Evolutionary conservation across 371 early-diverging fungal genomes (phyloP), one percentile per base, ranked within the genome.

Genomic region (Mortierella sp.): DNA sequence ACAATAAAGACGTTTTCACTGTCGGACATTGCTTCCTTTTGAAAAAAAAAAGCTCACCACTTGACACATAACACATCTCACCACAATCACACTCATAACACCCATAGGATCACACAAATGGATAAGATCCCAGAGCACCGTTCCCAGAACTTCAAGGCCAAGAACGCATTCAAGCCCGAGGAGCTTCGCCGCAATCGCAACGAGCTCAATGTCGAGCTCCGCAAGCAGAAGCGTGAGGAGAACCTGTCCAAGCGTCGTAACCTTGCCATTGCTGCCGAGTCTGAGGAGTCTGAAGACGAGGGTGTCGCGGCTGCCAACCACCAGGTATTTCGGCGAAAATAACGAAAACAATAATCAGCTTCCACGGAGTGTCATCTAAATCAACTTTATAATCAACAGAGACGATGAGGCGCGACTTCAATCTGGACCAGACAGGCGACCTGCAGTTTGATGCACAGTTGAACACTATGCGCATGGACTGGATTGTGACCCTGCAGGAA

Each of bases 141-240:
- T 66, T 91, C 92, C 68, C 89, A 87, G 73, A 90, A 92, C 52
- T 97, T 90, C 91, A 98, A 98, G 89, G 92, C 93, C 86, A 93
- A 94, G 81, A 93, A 94, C 69, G 89, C 91, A 70, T 92, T 97
- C 86, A 95, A 96, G 83, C 89, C 94, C 48, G 99, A 99, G 64
- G 98, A 99, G 85, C 87, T 97, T 47, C 92, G 98, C 72, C 94
- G 98, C 70, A 93, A 98, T 70, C 92, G 98, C 55, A 98, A 97
- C 79, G 98, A 97, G 72, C 93, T 93, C 63, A 93, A 95, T 61
- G 96, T 98, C 37, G 97, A 97, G 88, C 93, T 99, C 84, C 94
- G 99, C 70, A 96, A 96, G 87, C 95, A 96, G 87, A 98, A 98
- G 92, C 93, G 97, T 74, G 98, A 98, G 80, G 99, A 99, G 85